Evolutionary conservation across 148 eudicot species (phyloP).

Genomic region (Vaccinium darrowii): DNA sequence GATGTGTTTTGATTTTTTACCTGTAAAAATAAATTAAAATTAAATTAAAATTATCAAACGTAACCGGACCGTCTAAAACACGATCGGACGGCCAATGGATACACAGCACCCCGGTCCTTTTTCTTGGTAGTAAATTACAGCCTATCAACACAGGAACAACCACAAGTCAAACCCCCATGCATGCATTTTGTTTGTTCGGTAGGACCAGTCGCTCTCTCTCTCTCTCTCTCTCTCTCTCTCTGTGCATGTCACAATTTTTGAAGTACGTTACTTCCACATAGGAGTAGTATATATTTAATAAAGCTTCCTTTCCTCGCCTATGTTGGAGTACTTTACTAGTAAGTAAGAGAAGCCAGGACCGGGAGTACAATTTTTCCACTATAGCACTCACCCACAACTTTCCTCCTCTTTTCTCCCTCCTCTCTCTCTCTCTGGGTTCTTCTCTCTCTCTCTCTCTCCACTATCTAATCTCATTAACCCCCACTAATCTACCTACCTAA

Average conservation of each 20-base stretch:
- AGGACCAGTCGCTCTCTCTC: conserved; percentile 14
- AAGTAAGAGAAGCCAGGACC: neutral
- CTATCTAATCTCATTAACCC: neutral
- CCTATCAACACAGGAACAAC: neutral
- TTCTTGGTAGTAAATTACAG: neutral
- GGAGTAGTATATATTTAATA: neutral
- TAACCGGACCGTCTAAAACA: too few relatives aligned
- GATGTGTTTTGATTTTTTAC: too few relatives aligned
- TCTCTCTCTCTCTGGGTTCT: neutral
- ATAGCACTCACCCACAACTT: neutral
- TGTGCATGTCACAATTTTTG: neutral
- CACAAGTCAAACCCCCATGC: conserved; percentile 6
- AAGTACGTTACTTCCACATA: neutral
- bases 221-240: neutral
- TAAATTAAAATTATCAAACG: too few relatives aligned
- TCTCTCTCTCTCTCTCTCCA: neutral
- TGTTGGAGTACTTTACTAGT: neutral
- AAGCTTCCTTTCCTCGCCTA: neutral
- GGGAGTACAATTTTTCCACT: neutral
- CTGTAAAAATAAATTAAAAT: too few relatives aligned
- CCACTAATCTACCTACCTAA: neutral
- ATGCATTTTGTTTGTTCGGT: conserved; percentile 18
- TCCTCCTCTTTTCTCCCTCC: neutral
- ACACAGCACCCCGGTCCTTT: too few relatives aligned
- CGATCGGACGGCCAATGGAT: too few relatives aligned